Evolutionary conservation across 768 basidiomycete species (phyloP).

Genomic region (Amanita muscaria): DNA sequence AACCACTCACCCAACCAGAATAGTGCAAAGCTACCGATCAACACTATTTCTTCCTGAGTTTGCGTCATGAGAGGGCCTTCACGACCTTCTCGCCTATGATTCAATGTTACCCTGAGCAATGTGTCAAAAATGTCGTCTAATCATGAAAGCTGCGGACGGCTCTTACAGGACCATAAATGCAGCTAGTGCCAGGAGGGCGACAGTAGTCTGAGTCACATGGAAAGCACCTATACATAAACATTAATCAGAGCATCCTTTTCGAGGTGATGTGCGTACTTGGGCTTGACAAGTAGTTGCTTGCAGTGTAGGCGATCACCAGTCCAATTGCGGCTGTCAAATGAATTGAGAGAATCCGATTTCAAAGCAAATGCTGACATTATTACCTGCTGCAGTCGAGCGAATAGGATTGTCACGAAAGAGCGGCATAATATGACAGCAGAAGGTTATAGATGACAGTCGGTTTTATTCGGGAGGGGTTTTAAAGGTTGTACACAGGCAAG

Average conservation of each 20-base stretch:
- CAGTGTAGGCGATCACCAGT: slow-evolving; percentile 39
- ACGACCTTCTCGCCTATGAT: slow-evolving; percentile 51
- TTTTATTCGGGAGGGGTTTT: neutral
- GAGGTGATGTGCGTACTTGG: slow-evolving; percentile 26
- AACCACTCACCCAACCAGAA: slow-evolving; percentile 63
- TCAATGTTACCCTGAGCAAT: slow-evolving; percentile 66
- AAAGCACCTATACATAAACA: slow-evolving; percentile 37
- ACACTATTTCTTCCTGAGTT: slow-evolving; percentile 62
- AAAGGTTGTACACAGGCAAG: neutral
- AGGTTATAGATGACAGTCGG: neutral
- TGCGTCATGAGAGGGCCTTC: slow-evolving; percentile 56
- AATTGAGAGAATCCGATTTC: neutral
- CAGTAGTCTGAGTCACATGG: slow-evolving; percentile 64
- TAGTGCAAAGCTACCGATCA: slow-evolving; percentile 64
- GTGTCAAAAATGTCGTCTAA: no score
- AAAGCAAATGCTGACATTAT: neutral
- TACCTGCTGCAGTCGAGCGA: slow-evolving; percentile 36
- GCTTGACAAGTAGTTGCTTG: slow-evolving; percentile 41
- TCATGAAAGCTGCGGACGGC: no score
- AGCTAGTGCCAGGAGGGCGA: slow-evolving; percentile 61
- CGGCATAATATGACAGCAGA: slow-evolving; percentile 25
- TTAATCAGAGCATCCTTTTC: neutral
- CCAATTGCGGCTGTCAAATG: slow-evolving; percentile 34
- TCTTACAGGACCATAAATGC: slow-evolving; percentile 53
- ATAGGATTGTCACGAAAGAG: slow-evolving; percentile 41